Evolutionary conservation across 2,329 filamentous ascomycete genomes (phyloP), one percentile per base, ranked within the genome.

Genomic region (Ophiostoma piceae): DNA sequence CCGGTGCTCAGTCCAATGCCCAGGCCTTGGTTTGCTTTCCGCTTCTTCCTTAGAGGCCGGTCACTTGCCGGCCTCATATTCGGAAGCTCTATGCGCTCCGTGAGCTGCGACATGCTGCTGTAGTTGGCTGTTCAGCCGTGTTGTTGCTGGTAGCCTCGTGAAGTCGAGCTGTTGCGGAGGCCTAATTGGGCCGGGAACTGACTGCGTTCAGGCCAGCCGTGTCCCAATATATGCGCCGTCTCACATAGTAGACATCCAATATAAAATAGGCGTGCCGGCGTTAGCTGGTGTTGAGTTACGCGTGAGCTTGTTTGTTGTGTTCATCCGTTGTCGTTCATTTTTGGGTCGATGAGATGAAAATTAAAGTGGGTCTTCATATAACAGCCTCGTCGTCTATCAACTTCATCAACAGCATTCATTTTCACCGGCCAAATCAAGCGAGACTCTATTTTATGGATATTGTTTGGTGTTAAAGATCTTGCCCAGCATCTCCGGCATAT

Each of bases 291-390:
- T 26, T 57, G 51, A 57, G 51, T 29, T 26, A 29, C 8, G 3
- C 51, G 11, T 57, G n/a, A 2, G 51, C 51, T 57, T 57, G 22
- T 57, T 57, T 57, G 22, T 26, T 26, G 51, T 57, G 51, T 57
- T 57, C 51, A 26, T 12, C 9, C 11, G 22, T 12, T 26, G 51
- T 57, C 51, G n/a, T 29, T 29, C 41, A 67, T 65, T 65, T 65
- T 26, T 57, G 22, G 51, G 51, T 57, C 22, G 9, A 57, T 57
- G 57, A 32, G 57, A 22, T 43, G 51, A 60, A 68, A 68, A 70
- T 68, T 70, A 41, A 70, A 70, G 69, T 70, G 69, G 69, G 60
- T 29, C 66, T 1, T 7, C 14, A 26, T n/a, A 22, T 9, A 3
- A 11, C 22, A 65, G 57, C 57, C 57, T 62, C 26, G 57, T 32